phyloP scores from a whole-genome alignment of 768 basidiomycete species.

The Mycena indigotica region DNA sequence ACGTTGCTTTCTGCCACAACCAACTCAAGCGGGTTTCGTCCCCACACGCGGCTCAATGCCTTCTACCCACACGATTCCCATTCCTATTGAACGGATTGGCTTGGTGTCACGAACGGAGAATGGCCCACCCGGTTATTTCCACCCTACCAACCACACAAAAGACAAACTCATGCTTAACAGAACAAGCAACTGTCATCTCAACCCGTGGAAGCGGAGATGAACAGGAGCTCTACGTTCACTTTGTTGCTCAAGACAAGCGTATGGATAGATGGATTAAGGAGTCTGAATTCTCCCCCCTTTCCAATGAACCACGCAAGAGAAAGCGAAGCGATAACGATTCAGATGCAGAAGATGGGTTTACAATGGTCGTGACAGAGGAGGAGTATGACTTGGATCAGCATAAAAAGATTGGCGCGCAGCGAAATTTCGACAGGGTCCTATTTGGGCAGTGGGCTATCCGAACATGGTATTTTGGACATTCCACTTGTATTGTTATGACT shows the following conservation, averaged over 20 bases:
- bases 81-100: conserved; percentile 32
- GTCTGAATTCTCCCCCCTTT: conserved; percentile 37
- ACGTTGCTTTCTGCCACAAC: background rate
- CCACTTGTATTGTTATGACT: background rate
- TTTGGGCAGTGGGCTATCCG: conserved; percentile 87
- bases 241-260: conserved; percentile 67
- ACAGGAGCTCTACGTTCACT: conserved; percentile 69
- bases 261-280: conserved; percentile 75
- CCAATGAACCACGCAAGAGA: conserved; percentile 24
- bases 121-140: conserved; percentile 30
- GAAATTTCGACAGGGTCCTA: conserved; percentile 86
- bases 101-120: conserved; percentile 37
- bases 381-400: conserved; percentile 71
- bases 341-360: conserved; percentile 24
- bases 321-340: conserved; percentile 28
- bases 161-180: conserved; percentile 25
- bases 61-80: conserved; percentile 30
- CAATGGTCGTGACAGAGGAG: conserved; percentile 59
- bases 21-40: background rate
- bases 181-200: conserved; percentile 51
- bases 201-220: conserved; percentile 37
- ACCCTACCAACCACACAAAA: conserved; percentile 6
- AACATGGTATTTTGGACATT: conserved; percentile 62
- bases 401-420: conserved; percentile 64
- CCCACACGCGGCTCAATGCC: conserved; percentile 24